Base-by-base conservation (phyloP, 1,284 basidiomycete species). In the Cystobasidium slooffiae region DNA sequence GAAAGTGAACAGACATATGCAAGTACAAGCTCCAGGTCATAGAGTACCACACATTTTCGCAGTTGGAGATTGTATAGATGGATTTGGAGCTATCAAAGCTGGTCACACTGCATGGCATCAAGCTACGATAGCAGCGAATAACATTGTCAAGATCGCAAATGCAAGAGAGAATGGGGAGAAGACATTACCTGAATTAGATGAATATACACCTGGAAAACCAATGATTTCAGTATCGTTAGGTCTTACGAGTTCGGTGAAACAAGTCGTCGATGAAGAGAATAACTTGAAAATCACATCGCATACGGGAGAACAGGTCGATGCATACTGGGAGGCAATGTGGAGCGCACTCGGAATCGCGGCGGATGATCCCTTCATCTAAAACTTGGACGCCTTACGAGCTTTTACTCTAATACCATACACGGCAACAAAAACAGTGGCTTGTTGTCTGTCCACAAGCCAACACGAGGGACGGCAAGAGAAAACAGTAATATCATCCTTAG, bases 181-280 rank as follows among this genome's bases (percentile, higher is more conserved):
- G 31, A 31, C 31, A 31, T 24, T 68, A n/a, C 59, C 65, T 14
- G 41, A 46, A 20, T 79, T 92, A 41, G 87, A 89, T 76, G 80
- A 81, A 14, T 91, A 91, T 81, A 83, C 79, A 9, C 86, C 87
- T 14, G 85, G 85, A 7, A 80, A 84, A 18, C 88, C 88, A 5
- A 87, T 85, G 61, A 91, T 91, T 84, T 90, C 90, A 81, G 85
- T 91, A 16, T 88, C 89, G 0, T 84, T 91, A 37, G 90, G 90
- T 14, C 65, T 68, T 18, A 52, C 62, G 8, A 39, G 62, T n/a
- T 62, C 56, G 24, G 63, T 73, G 16, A 73, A 73, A 49, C 70
- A 73, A 39, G 12, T 56, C 5, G 56, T 65, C 18, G 73, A 74
- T 44, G 61, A 22, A 22, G 43, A 37, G 1, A 49, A 65, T 14